Evolutionary conservation across 352 stramenopile genomes (phyloP).

Genomic region (Saprolegnia diclina): DNA sequence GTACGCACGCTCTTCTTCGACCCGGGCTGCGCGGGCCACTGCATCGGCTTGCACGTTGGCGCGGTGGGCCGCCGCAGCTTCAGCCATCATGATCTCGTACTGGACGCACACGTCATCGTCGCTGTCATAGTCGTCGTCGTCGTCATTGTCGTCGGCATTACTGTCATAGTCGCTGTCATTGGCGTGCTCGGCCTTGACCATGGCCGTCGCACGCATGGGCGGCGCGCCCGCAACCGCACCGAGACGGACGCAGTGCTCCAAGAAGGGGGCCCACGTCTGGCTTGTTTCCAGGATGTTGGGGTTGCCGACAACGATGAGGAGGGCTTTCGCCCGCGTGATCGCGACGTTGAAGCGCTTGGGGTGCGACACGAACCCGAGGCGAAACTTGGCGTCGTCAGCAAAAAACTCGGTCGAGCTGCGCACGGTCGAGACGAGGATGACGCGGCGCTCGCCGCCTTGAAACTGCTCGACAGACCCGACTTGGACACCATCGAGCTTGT

Average conservation of each 20-base stretch:
- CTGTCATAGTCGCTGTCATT: conserved; percentile 3
- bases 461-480: conserved; percentile 59
- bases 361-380: conserved; percentile 49
- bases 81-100: too few relatives aligned
- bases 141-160: not conserved
- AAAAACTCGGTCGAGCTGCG: conserved; percentile 32
- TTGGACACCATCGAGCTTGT: conserved; percentile 40
- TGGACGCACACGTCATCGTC: not conserved
- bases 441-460: conserved; percentile 56
- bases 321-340: conserved; percentile 51
- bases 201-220: not conserved
- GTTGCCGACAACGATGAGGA: conserved; percentile 68
- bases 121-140: not conserved
- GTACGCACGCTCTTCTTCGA: too few relatives aligned
- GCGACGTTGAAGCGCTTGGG: conserved; percentile 75
- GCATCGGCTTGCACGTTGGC: too few relatives aligned
- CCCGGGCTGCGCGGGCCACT: too few relatives aligned
- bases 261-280: conserved; percentile 27
- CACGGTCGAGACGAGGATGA: conserved; percentile 65
- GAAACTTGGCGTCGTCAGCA: conserved; percentile 37
- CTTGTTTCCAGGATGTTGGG: conserved; percentile 48
- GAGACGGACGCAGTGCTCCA: conserved; percentile 23
- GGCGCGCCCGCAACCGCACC: not conserved
- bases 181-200: not conserved
- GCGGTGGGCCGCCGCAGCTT: too few relatives aligned